Base-by-base conservation (phyloP, 2,329 filamentous ascomycete species). In the Microdochium bolleyi region DNA sequence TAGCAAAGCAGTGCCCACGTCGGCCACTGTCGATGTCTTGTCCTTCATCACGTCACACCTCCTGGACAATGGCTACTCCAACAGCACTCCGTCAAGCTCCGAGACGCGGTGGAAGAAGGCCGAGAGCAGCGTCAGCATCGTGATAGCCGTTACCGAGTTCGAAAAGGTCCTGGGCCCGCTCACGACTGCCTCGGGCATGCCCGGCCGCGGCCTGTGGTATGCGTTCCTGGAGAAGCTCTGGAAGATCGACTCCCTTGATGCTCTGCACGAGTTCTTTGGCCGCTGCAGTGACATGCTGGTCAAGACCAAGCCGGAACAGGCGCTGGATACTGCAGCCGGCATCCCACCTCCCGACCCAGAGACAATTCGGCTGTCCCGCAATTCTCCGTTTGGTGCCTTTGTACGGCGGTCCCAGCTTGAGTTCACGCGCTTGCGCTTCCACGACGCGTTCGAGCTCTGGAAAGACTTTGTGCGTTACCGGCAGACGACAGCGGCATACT, bases 201-300 rank as follows among this genome's bases (percentile, higher is more conserved):
- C 90, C 0, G 90, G 90, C 2, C 80, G 88, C 49, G 86, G 81
- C n/a, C 71, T 96, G n/a, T 94, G 92, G 83, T 91, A 97, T 64
- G 73, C 87, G 2, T 89, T 96, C 53, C 77, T 97, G 13, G 80
- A 82, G 52, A 86, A 84, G 57, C 73, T 97, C 24, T 97, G 94
- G 92, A 77, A 79, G 16, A 82, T 97, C 58, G 84, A 92, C 63
- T 92, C 87, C 21, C 79, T 95, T 11, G 83, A 97, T 69, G 82
- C 84, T 0, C 71, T 97, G n/a, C 83, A 92, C 62, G 74, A 76
- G 2, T 92, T 95, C 66, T 89, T 95, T 63, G 77, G 79, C 27
- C 72, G 73, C 22, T 75, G 87, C 16, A 69, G 73, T 3, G 67
- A 70, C 24, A 70, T 89, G 30, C 68, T 94, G 49, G 76, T 75